Percentiles rank a stretch among this genome's conserved stretches.
phyloP scores from a whole-genome alignment of 768 basidiomycete species.

The Suillus lakei region DNA sequence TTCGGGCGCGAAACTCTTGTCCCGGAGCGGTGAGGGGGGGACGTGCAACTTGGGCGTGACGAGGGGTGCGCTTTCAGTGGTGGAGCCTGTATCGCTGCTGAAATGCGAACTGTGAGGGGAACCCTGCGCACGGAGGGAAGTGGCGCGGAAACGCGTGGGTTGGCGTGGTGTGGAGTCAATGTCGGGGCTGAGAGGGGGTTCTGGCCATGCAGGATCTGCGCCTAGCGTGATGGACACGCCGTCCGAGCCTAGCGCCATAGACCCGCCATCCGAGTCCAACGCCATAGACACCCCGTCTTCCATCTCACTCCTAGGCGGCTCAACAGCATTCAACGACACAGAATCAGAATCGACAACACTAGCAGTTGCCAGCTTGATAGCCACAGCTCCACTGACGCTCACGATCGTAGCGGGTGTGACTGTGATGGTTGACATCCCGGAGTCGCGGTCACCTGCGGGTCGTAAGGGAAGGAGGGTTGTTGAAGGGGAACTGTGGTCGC shows the following conservation, averaged over 20 bases:
- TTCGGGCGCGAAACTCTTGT: constrained; percentile 27
- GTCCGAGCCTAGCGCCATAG: not conserved
- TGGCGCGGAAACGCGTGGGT: constrained; percentile 31
- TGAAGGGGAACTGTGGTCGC: constrained; percentile 18
- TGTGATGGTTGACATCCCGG: constrained; percentile 45
- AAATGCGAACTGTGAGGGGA: constrained; percentile 57
- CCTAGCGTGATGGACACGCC: not conserved
- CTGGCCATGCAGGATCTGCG: constrained; percentile 18
- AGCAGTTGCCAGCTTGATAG: constrained; percentile 52
- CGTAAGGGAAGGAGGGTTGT: constrained; percentile 22
- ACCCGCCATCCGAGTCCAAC: not conserved
- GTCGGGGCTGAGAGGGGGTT: constrained; percentile 31
- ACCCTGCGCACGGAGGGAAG: constrained; percentile 35
- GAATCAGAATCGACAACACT: constrained; percentile 47
- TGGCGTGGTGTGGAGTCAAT: constrained; percentile 30
- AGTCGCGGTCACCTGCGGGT: constrained; percentile 33
- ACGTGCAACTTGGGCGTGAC: constrained; percentile 29
- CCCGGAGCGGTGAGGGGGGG: constrained; percentile 21
- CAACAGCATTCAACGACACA: constrained; percentile 18
- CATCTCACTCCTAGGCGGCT: not conserved
- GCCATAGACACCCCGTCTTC: not conserved
- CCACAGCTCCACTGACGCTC: constrained; percentile 51
- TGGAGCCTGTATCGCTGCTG: constrained; percentile 43
- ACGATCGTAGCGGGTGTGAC: constrained; percentile 49
- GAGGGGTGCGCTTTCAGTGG: constrained; percentile 24